Conservation (phyloP, 371 early-diverging fungal species). For the Globomyces sp. region DNA sequence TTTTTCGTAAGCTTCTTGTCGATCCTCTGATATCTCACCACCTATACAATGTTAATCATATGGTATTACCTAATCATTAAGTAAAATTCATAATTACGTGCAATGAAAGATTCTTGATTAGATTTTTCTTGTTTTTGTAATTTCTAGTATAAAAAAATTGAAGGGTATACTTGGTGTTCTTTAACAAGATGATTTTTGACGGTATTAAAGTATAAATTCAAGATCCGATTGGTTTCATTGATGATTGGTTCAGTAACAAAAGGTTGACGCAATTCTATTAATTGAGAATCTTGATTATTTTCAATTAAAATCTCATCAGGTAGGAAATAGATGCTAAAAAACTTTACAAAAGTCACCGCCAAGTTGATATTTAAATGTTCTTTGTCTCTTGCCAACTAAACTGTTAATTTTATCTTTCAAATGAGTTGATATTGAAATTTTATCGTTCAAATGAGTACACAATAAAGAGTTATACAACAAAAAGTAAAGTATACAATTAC, state of each 20-base stretch:
- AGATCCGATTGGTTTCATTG: constrained; percentile 32
- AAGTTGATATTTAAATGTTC: constrained; percentile 64
- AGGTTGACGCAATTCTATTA: not conserved
- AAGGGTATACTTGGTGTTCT: constrained; percentile 61
- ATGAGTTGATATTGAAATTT: not conserved
- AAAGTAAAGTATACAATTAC: constrained; percentile 3
- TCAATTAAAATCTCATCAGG: not conserved
- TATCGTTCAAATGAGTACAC: too few relatives aligned
- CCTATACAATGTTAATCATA: constrained; percentile 17
- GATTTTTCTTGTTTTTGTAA: constrained; percentile 72
- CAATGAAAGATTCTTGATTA: constrained; percentile 77
- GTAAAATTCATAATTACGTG: constrained; percentile 24
- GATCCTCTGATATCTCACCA: constrained; percentile 81
- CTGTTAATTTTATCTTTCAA: too few relatives aligned
- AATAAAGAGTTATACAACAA: not conserved
- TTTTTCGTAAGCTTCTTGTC: constrained; percentile 74
- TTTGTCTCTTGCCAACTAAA: constrained; percentile 34
- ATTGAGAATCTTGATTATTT: not conserved
- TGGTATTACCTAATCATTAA: too few relatives aligned
- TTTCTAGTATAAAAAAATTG: constrained; percentile 28
- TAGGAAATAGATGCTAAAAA: not conserved
- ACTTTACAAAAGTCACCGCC: constrained; percentile 72
- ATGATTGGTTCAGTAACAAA: not conserved
- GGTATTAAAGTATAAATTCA: constrained; percentile 67
- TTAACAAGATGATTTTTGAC: constrained; percentile 64